These are phyloP conservation scores for Chaetomium sp. DNA, from an alignment of 2,329 filamentous ascomycete species.

Conservation along the genomic window DNA sequence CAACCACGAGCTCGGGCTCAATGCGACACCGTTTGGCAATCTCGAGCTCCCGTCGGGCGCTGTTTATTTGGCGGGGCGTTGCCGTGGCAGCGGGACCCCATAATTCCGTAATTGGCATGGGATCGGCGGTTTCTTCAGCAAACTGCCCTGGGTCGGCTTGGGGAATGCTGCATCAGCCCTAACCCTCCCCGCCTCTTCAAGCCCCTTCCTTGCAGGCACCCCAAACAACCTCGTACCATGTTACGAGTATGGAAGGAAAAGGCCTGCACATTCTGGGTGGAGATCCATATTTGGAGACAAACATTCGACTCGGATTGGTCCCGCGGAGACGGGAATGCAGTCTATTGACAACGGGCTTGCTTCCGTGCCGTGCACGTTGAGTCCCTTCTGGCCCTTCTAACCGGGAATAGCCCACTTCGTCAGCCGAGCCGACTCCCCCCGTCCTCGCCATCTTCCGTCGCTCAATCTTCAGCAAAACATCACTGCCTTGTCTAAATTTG, in stretches of 20 bases:
- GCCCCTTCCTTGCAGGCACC: background rate
- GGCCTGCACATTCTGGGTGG: slow-evolving; percentile 17
- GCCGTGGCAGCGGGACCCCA: slow-evolving; percentile 29
- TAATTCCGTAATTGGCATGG: slow-evolving; percentile 12
- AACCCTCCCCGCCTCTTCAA: slow-evolving; percentile 20
- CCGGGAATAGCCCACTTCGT: slow-evolving; percentile 3
- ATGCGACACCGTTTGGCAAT: slow-evolving; percentile 27
- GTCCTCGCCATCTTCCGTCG: background rate
- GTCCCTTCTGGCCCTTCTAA: too few species aligned
- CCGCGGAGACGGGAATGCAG: slow-evolving; percentile 12
- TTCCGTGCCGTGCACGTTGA: slow-evolving; percentile 1
- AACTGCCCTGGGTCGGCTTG: background rate
- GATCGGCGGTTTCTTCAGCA: slow-evolving; percentile 8
- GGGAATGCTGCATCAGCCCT: slow-evolving; percentile 17
- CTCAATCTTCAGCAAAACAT: slow-evolving; percentile 3
- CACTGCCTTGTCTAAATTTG: background rate
- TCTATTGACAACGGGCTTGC: slow-evolving; percentile 12
- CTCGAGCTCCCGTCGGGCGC: slow-evolving; percentile 20
- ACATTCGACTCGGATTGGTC: background rate
- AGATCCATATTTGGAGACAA: slow-evolving; percentile 24
- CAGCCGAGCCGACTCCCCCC: background rate
- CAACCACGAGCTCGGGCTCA: slow-evolving; percentile 23
- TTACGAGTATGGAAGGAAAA: slow-evolving; percentile 13
- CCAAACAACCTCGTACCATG: slow-evolving; percentile 15
- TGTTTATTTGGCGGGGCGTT: slow-evolving; percentile 37